Conservation (phyloP, 768 basidiomycete species). For the Tremella fuciformis region DNA sequence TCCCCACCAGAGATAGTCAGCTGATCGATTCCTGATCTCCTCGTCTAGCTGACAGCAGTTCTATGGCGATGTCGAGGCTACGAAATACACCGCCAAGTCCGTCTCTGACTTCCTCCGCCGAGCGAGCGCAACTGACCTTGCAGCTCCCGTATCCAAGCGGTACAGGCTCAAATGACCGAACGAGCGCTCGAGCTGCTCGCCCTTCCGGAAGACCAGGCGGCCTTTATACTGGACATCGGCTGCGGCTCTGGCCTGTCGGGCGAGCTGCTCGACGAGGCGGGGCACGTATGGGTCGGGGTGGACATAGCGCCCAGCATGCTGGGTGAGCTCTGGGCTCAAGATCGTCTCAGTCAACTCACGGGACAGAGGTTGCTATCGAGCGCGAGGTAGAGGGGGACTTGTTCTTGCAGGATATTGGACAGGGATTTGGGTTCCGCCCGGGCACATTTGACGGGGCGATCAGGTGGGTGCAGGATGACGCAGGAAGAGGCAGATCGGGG, state of each 20-base stretch:
- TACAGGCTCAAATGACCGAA: constrained; percentile 97
- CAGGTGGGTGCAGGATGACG: constrained; percentile 58
- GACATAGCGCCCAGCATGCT: constrained; percentile 98
- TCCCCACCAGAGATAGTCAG: constrained; percentile 88
- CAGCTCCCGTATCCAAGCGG: constrained; percentile 91
- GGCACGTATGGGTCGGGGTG: constrained; percentile 87
- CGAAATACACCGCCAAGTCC: constrained; percentile 95
- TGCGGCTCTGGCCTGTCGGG: constrained; percentile 96
- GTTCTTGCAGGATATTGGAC: constrained; percentile 95
- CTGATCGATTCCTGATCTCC: constrained; percentile 9
- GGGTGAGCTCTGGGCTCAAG: constrained; percentile 58
- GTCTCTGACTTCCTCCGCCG: constrained; percentile 29
- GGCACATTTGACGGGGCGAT: constrained; percentile 98
- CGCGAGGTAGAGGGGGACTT: constrained; percentile 93
- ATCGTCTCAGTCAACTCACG: not conserved
- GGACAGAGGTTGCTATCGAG: constrained; percentile 85
- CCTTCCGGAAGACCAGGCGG: constrained; percentile 72
- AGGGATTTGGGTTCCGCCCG: constrained; percentile 94
- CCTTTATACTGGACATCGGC: constrained; percentile 89
- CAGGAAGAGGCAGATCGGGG: not conserved
- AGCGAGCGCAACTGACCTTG: constrained; percentile 1
- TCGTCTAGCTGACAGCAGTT: constrained; percentile 65
- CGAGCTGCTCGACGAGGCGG: constrained; percentile 91
- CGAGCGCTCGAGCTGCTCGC: constrained; percentile 87
- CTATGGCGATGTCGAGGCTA: constrained; percentile 91